These are phyloP conservation scores for Ceratobasidium theobromae DNA, from an alignment of 1,284 basidiomycete species.

Conservation along the genomic window DNA sequence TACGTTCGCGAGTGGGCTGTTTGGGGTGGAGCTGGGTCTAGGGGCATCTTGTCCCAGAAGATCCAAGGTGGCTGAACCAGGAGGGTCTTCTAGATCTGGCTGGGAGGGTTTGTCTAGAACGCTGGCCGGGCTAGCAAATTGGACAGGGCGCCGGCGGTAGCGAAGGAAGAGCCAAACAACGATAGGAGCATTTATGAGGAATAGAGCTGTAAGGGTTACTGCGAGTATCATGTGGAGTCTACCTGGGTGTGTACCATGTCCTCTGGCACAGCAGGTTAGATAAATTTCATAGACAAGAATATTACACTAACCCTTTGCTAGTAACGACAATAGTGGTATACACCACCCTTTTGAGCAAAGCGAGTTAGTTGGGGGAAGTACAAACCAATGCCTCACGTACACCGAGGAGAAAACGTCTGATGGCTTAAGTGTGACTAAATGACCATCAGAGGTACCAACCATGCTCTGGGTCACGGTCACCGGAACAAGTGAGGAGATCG, in stretches of 20 bases:
- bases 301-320: background rate
- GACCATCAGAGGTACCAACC: background rate
- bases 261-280: background rate
- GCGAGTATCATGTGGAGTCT: constrained; percentile 20
- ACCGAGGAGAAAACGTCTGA: constrained; percentile 23
- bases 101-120: background rate
- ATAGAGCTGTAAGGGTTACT: background rate
- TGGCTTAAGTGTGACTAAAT: background rate
- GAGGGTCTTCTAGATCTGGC: background rate
- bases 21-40: background rate
- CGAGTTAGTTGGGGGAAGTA: background rate
- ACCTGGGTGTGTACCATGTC: background rate
- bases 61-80: background rate
- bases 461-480: constrained; percentile 5
- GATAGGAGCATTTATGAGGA: constrained; percentile 3
- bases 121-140: background rate
- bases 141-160: constrained; percentile 17
- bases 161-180: constrained; percentile 23
- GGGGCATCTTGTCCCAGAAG: background rate
- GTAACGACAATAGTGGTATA: constrained; percentile 19
- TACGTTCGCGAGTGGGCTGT: background rate
- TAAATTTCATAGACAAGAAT: background rate
- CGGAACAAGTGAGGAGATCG: constrained; percentile 4
- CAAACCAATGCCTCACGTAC: background rate
- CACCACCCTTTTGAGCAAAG: background rate